phyloP scores from a whole-genome alignment of 495 filamentous ascomycete species.

The Neurospora sp. region DNA sequence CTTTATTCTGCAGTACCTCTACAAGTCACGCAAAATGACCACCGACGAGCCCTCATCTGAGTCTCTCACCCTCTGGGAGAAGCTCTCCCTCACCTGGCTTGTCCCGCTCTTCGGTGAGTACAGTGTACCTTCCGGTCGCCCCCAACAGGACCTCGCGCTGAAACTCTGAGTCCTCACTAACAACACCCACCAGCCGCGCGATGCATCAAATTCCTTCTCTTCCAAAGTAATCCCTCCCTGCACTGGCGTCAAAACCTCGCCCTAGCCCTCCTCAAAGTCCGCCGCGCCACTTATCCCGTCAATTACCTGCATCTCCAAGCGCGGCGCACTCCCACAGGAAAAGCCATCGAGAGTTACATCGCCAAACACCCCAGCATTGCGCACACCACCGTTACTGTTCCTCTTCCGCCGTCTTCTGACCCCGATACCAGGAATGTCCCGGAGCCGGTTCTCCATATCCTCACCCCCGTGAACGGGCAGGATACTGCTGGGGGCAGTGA shows the following conservation, averaged over 20 bases:
- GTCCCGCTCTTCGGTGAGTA: not conserved
- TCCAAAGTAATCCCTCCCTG: constrained; percentile 1
- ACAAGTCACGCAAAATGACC: not conserved
- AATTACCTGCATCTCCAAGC: constrained; percentile 2
- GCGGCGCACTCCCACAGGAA: constrained; percentile 2
- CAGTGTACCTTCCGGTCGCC: no score
- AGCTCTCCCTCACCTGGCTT: not conserved
- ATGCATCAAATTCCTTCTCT: not conserved
- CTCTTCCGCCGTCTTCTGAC: not conserved
- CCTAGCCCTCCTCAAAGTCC: constrained; percentile 4
- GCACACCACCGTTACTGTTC: not conserved
- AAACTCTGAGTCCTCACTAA: no score
- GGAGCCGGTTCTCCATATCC: not conserved
- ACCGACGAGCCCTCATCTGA: not conserved
- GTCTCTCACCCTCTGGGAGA: not conserved
- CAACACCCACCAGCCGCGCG: not conserved
- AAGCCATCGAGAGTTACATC: constrained; percentile 2
- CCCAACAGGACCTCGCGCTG: no score
- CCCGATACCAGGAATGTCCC: no score
- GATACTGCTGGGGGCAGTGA: not conserved
- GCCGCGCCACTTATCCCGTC: constrained; percentile 4
- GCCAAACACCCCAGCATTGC: not conserved
- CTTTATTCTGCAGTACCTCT: no score
- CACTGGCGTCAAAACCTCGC: constrained; percentile 14
- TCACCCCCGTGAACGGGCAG: not conserved